phyloP scores from a whole-genome alignment of 2,329 filamentous ascomycete species.

The Alternaria dauci region DNA sequence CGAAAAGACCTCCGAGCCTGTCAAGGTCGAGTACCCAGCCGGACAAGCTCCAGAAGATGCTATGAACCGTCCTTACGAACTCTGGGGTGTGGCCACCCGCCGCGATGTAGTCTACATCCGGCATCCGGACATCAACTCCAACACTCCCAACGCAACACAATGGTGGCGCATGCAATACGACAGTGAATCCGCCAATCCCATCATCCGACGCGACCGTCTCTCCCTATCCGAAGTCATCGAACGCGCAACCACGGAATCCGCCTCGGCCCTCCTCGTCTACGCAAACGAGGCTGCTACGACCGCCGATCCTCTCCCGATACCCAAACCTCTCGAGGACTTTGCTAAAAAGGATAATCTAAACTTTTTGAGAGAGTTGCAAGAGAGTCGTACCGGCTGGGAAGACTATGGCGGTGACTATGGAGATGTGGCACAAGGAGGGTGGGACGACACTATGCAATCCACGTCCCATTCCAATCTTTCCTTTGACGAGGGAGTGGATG shows the following conservation, averaged over 20 bases:
- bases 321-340: conserved; percentile 51
- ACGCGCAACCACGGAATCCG: conserved; percentile 61
- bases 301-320: conserved; percentile 25
- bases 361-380: conserved; percentile 45
- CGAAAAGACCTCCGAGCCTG: background rate
- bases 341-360: conserved; percentile 59
- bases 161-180: conserved; percentile 52
- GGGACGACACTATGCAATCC: conserved; percentile 21
- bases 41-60: conserved; percentile 32
- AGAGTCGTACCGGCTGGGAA: conserved; percentile 23
- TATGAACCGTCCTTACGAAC: conserved; percentile 58
- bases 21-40: conserved; percentile 19
- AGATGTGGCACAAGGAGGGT: conserved; percentile 21
- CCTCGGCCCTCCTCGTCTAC: conserved; percentile 66
- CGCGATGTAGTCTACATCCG: conserved; percentile 66
- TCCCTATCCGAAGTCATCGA: conserved; percentile 63
- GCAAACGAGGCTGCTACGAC: conserved; percentile 58
- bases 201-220: conserved; percentile 49
- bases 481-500: conserved; percentile 14
- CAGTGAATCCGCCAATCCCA: conserved; percentile 31
- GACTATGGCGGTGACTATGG: conserved; percentile 16
- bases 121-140: conserved; percentile 44
- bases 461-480: conserved; percentile 11
- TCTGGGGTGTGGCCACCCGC: conserved; percentile 67
- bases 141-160: conserved; percentile 29